phyloP scores from a whole-genome alignment of 352 stramenopile species.

The Blastocystis sp. region DNA sequence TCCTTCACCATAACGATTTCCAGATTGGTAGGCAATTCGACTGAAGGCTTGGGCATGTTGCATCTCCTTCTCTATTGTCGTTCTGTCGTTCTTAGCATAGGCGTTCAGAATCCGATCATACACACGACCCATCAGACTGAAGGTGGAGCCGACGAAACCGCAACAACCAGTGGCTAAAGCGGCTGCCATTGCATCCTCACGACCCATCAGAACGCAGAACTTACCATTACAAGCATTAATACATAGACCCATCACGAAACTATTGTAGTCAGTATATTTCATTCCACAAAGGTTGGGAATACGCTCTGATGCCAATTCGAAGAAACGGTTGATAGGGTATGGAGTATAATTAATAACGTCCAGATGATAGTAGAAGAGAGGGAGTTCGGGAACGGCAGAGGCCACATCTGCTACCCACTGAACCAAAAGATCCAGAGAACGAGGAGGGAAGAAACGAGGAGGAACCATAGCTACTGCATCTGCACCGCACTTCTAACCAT shows the following conservation, averaged over 20 bases:
- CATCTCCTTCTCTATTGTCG: background rate
- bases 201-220: conserved; percentile 55
- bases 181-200: conserved; percentile 57
- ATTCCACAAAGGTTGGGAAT: conserved; percentile 62
- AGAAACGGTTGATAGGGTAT: conserved; percentile 57
- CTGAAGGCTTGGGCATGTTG: background rate
- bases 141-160: conserved; percentile 56
- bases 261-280: conserved; percentile 62
- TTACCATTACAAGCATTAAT: conserved; percentile 32
- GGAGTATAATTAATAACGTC: conserved; percentile 62
- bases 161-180: conserved; percentile 50
- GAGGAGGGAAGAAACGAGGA: conserved; percentile 61
- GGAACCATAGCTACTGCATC: conserved; percentile 74
- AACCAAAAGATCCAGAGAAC: conserved; percentile 44
- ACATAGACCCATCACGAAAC: conserved; percentile 54
- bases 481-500: conserved; percentile 74
- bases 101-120: conserved; percentile 46
- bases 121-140: conserved; percentile 28
- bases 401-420: conserved; percentile 58
- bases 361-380: conserved; percentile 60
- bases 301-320: conserved; percentile 31
- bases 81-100: conserved; percentile 16
- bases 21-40: background rate
- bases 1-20: conserved; percentile 52
- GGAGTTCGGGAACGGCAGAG: background rate